These are phyloP conservation scores for Naganishia antarctica DNA, from an alignment of 768 basidiomycete genomes.

Conservation along the genomic window DNA sequence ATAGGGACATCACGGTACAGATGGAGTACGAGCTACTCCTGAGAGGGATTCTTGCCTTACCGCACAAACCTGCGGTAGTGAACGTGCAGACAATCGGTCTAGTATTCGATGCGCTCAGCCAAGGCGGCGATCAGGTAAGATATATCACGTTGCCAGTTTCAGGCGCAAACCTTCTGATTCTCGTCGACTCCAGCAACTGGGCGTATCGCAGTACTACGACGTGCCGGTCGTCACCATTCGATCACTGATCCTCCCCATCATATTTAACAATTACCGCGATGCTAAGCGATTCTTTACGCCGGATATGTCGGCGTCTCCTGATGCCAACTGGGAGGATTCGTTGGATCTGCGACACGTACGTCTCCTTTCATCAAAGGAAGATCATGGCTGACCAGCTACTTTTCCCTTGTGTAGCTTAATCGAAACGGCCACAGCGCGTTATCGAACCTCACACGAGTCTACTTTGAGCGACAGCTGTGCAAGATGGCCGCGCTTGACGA, in stretches of 20 bases:
- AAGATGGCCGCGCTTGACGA: conserved; percentile 17
- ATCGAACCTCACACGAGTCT: conserved; percentile 20
- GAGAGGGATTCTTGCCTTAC: conserved; percentile 37
- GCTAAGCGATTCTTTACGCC: neutral
- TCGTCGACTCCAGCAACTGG: conserved; percentile 5
- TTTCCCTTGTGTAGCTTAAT: conserved; percentile 1
- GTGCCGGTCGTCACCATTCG: conserved; percentile 40
- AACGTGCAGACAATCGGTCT: conserved; percentile 32
- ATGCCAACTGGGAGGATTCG: neutral
- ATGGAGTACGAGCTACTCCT: conserved; percentile 39
- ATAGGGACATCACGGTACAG: conserved; percentile 7
- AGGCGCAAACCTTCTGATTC: neutral
- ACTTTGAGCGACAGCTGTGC: conserved; percentile 19
- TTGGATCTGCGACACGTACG: conserved; percentile 32
- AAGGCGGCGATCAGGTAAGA: conserved; percentile 16
- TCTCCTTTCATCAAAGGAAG: conserved; percentile 30
- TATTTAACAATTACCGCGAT: conserved; percentile 28
- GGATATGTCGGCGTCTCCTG: neutral
- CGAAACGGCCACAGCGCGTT: conserved; percentile 2
- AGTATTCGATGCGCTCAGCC: neutral
- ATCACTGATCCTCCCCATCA: conserved; percentile 36
- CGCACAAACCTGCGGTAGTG: conserved; percentile 42
- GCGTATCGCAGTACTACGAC: conserved; percentile 45
- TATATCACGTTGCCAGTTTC: no score
- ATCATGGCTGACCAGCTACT: neutral